Evolutionary conservation across 495 filamentous ascomycete genomes (phyloP).

Genomic region (Apodospora peruviana): DNA sequence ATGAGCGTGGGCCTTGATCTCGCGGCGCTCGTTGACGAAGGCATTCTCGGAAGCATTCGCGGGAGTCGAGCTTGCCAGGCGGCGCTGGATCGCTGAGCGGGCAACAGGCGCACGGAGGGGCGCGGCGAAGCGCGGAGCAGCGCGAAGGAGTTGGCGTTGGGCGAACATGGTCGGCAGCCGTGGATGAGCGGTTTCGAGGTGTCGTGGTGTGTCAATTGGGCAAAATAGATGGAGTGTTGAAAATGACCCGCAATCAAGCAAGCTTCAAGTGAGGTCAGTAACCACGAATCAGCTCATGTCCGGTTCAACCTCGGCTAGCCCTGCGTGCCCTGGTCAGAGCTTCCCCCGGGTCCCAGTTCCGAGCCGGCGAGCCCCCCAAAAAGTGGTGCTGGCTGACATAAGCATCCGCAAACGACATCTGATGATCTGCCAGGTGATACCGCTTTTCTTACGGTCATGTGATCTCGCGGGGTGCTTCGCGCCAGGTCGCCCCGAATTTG

Average conservation of each 20-base stretch:
- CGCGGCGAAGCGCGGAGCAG: constrained; percentile 42
- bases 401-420: too few relatives aligned
- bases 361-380: too few relatives aligned
- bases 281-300: constrained; percentile 19
- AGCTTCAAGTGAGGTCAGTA: constrained; percentile 19
- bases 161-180: constrained; percentile 45
- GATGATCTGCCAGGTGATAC: too few relatives aligned
- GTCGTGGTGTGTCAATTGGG: constrained; percentile 9
- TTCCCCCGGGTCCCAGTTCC: too few relatives aligned
- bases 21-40: constrained; percentile 80
- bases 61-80: constrained; percentile 61
- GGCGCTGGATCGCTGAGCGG: constrained; percentile 45
- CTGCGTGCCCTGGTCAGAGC: constrained; percentile 2
- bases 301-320: constrained; percentile 12
- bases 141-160: constrained; percentile 49
- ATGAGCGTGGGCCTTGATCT: constrained; percentile 80
- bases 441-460: too few relatives aligned
- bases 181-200: constrained; percentile 1
- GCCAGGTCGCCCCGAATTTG: too few relatives aligned
- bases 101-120: constrained; percentile 41
- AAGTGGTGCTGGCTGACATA: constrained; percentile 5
- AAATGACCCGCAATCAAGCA: constrained; percentile 1
- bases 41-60: too few relatives aligned
- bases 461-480: too few relatives aligned
- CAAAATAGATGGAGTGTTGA: constrained; percentile 3